Conservation (phyloP, 768 basidiomycete species). For the Auricularia auricula-judae region DNA sequence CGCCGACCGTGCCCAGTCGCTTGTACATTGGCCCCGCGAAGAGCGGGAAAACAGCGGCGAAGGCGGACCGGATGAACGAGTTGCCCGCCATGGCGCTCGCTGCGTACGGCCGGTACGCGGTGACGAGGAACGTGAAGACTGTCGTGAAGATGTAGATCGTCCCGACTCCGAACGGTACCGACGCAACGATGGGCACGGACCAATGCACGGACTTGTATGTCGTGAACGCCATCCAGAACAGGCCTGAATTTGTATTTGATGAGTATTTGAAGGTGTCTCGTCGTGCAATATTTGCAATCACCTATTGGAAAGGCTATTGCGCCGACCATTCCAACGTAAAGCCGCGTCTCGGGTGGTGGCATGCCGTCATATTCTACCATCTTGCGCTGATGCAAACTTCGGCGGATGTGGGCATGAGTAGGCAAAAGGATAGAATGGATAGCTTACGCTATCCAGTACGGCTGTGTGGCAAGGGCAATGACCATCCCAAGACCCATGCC, state of each 20-base stretch:
- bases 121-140: conserved; percentile 50
- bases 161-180: conserved; percentile 42
- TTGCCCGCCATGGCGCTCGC: conserved; percentile 64
- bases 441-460: conserved; percentile 7
- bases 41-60: conserved; percentile 42
- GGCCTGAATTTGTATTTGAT: conserved; percentile 14
- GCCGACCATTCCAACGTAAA: conserved; percentile 60
- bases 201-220: conserved; percentile 36
- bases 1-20: conserved; percentile 54
- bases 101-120: conserved; percentile 38
- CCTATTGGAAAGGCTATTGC: conserved; percentile 52
- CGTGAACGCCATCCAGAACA: conserved; percentile 48
- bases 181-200: conserved; percentile 35
- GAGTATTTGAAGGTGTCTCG: too few species aligned
- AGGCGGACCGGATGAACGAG: conserved; percentile 32
- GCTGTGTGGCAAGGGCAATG: conserved; percentile 23
- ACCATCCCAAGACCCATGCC: conserved; percentile 42
- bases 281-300: conserved; percentile 10
- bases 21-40: conserved; percentile 42
- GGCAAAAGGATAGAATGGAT: conserved; percentile 7
- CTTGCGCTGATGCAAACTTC: conserved; percentile 28
- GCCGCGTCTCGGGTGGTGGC: conserved; percentile 54
- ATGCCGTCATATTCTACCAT: conserved; percentile 28
- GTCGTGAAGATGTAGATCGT: conserved; percentile 55
- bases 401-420: conserved; percentile 4